Conservation (phyloP, 2,329 filamentous ascomycete species). For the Allantophomopsis cytisporea region DNA sequence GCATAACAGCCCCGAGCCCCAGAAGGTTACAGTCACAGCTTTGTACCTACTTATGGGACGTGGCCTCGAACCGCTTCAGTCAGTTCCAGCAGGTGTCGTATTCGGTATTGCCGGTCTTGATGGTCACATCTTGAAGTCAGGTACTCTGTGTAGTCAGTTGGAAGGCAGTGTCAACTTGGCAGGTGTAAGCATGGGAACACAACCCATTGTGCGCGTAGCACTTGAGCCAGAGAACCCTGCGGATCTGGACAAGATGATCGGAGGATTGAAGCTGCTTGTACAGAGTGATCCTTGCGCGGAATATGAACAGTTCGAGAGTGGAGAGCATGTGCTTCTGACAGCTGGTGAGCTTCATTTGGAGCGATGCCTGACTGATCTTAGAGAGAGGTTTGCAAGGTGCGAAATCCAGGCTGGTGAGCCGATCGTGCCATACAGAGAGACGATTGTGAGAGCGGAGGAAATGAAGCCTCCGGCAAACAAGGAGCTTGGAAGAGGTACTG, state of each 20-base stretch:
- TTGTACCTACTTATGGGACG: slow-evolving; percentile 95
- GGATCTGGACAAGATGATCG: slow-evolving; percentile 90
- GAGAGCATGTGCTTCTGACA: slow-evolving; percentile 89
- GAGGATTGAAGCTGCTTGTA: slow-evolving; percentile 72
- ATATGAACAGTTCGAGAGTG: slow-evolving; percentile 85
- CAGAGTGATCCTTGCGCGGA: slow-evolving; percentile 93
- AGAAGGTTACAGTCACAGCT: slow-evolving; percentile 73
- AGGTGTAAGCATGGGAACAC: slow-evolving; percentile 65
- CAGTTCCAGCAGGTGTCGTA: slow-evolving; percentile 84
- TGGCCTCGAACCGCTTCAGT: slow-evolving; percentile 66
- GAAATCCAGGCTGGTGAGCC: slow-evolving; percentile 89
- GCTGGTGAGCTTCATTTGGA: slow-evolving; percentile 92
- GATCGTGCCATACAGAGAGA: slow-evolving; percentile 92
- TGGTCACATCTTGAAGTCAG: slow-evolving; percentile 88
- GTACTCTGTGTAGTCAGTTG: slow-evolving; percentile 78
- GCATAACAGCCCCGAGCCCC: slow-evolving; percentile 56
- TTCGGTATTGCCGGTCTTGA: slow-evolving; percentile 91
- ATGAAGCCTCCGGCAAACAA: slow-evolving; percentile 84
- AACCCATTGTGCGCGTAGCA: slow-evolving; percentile 90
- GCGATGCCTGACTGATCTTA: slow-evolving; percentile 81
- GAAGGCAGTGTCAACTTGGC: slow-evolving; percentile 84
- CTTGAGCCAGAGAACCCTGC: slow-evolving; percentile 86
- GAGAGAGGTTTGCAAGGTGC: slow-evolving; percentile 84
- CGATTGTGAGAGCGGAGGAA: slow-evolving; percentile 74
- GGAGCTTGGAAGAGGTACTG: slow-evolving; percentile 71